A percentile compares a stretch with the other conserved stretches of the same genome.
These are phyloP conservation scores for Calonectria hawksworthii DNA, from an alignment of 2,329 filamentous ascomycete genomes.

Conservation along the genomic window DNA sequence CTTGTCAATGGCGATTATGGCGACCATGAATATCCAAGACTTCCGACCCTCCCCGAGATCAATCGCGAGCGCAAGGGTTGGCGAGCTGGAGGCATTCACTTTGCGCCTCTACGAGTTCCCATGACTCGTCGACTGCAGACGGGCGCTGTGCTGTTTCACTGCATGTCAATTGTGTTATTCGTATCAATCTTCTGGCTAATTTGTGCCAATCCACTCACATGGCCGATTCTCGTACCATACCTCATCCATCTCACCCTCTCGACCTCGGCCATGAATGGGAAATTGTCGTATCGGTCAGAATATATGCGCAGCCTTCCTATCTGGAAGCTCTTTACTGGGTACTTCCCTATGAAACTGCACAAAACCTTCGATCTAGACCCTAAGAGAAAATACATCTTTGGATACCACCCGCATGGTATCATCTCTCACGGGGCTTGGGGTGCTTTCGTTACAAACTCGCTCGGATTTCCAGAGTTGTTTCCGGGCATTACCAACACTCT, in stretches of 20 bases:
- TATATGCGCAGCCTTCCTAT: slow-evolving; percentile 79
- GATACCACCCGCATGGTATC: slow-evolving; percentile 97
- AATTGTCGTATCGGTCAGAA: slow-evolving; percentile 80
- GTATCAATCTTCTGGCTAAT: slow-evolving; percentile 90
- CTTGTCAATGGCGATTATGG: slow-evolving; percentile 22
- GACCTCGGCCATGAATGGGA: slow-evolving; percentile 81
- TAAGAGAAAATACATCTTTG: slow-evolving; percentile 94
- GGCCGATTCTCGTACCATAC: slow-evolving; percentile 84
- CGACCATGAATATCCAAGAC: slow-evolving; percentile 45
- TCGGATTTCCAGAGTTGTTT: slow-evolving; percentile 89
- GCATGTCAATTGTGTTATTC: slow-evolving; percentile 76
- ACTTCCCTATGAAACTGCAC: slow-evolving; percentile 91
- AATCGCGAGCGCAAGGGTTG: slow-evolving; percentile 49
- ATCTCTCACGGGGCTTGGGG: slow-evolving; percentile 97
- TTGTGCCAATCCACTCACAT: slow-evolving; percentile 91
- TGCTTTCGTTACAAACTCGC: slow-evolving; percentile 89
- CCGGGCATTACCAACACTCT: slow-evolving; percentile 96
- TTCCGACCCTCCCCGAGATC: slow-evolving; percentile 38
- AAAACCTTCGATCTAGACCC: slow-evolving; percentile 84
- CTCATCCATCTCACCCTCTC: slow-evolving; percentile 88
- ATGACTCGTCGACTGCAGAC: slow-evolving; percentile 82
- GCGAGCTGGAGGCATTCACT: slow-evolving; percentile 75
- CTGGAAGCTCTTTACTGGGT: slow-evolving; percentile 92
- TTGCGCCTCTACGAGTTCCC: slow-evolving; percentile 84
- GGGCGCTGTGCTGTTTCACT: slow-evolving; percentile 81